These are phyloP conservation scores for Cinnamomum micranthum DNA, from an alignment of 164 flowering plant species.

Conservation along the genomic window DNA sequence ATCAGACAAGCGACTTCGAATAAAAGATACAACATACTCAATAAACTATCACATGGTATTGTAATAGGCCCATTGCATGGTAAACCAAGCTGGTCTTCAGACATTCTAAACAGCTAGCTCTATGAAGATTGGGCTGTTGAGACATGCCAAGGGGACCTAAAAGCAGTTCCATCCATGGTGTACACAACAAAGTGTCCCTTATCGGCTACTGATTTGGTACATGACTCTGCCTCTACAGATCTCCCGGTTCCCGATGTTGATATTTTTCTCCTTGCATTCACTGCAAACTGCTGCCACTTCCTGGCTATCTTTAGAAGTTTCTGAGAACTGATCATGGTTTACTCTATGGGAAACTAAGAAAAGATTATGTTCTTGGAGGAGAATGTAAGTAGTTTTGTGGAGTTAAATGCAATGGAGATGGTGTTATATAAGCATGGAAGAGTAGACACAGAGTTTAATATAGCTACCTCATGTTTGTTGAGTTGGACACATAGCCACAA, in stretches of 20 bases:
- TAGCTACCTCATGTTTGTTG: neutral
- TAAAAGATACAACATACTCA: constrained; percentile 27
- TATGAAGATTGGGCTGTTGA: constrained; percentile 33
- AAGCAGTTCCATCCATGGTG: constrained; percentile 30
- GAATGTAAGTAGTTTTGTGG: neutral
- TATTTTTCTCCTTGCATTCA: constrained; percentile 20
- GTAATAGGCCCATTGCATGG: constrained; percentile 26
- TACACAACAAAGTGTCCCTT: constrained; percentile 32
- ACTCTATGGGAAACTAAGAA: neutral
- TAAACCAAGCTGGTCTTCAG: constrained; percentile 37
- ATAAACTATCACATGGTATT: constrained; percentile 32
- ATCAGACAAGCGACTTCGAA: constrained; percentile 16
- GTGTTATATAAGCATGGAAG: neutral
- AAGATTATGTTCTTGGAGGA: neutral
- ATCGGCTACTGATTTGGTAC: constrained; percentile 9
- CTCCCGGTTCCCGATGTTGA: neutral
- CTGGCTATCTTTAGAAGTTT: constrained; percentile 18
- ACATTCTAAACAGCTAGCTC: constrained; percentile 36
- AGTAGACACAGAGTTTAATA: neutral
- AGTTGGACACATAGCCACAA: neutral
- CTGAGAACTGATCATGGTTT: constrained; percentile 16
- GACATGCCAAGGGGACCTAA: constrained; percentile 30
- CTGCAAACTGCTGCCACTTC: constrained; percentile 13
- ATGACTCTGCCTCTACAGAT: neutral
- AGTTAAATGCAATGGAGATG: neutral